Conservation (phyloP, 257 asterid species). For the Avicennia marina region DNA sequence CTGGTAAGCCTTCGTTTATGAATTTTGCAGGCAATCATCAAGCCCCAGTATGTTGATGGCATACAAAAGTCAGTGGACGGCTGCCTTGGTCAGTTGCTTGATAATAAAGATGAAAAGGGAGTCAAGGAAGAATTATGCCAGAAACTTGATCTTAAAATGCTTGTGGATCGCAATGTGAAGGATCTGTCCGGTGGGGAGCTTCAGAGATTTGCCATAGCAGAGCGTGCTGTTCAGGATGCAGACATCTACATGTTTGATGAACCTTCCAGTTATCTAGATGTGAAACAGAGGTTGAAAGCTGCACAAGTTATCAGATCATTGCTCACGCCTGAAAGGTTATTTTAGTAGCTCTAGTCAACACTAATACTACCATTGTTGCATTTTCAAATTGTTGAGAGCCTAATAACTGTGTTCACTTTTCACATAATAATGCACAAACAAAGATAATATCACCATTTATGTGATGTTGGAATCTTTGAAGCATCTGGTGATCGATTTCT, state of each 20-base stretch:
- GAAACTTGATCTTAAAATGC: slow-evolving; percentile 92
- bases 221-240: slow-evolving; percentile 90
- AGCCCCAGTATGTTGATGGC: slow-evolving; percentile 97
- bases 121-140: slow-evolving; percentile 46
- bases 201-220: slow-evolving; percentile 98
- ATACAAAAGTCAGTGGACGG: slow-evolving; percentile 98
- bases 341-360: too few relatives aligned
- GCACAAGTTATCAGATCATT: slow-evolving; percentile 92
- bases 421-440: too few relatives aligned
- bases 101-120: slow-evolving; percentile 95
- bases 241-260: slow-evolving; percentile 99
- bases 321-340: slow-evolving; percentile 93
- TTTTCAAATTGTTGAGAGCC: too few relatives aligned
- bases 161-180: slow-evolving; percentile 93
- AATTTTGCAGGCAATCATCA: slow-evolving; percentile 81
- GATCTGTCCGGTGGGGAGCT: slow-evolving; percentile 99
- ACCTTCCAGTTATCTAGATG: slow-evolving; percentile 99
- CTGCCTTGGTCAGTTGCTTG: slow-evolving; percentile 88
- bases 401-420: too few relatives aligned
- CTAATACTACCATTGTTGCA: too few relatives aligned
- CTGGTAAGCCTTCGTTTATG: too few relatives aligned
- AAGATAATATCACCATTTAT: too few relatives aligned
- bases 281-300: slow-evolving; percentile 96
- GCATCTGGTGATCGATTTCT: too few relatives aligned
- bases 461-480: too few relatives aligned